Evolutionary conservation across 2,329 filamentous ascomycete species (phyloP).

Genomic region (Fusarium sp.): DNA sequence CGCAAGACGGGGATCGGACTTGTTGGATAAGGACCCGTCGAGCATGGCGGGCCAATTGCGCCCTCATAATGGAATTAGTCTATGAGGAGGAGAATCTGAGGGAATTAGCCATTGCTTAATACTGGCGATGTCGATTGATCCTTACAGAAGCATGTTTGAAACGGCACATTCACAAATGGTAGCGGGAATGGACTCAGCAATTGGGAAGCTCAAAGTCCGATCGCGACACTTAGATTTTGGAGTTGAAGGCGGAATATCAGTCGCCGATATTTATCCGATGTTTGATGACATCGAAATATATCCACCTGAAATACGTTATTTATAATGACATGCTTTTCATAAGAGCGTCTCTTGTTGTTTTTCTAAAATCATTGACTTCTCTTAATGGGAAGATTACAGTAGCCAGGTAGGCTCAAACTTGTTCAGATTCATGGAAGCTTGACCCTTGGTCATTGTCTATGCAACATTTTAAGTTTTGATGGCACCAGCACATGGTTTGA

Average conservation of each 20-base stretch:
- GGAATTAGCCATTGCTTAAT: constrained; percentile 8
- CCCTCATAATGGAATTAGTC: constrained; percentile 54
- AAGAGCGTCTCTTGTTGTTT: background rate
- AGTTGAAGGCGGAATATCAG: constrained; percentile 19
- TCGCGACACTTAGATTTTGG: constrained; percentile 39
- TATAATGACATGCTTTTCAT: background rate
- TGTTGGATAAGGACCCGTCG: constrained; percentile 52
- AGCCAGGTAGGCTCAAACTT: background rate
- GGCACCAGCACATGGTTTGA: background rate
- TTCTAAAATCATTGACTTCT: background rate
- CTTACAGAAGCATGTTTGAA: constrained; percentile 43
- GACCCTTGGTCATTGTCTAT: background rate
- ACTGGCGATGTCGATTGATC: background rate
- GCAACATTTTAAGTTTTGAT: background rate
- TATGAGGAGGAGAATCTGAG: constrained; percentile 39
- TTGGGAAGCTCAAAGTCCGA: constrained; percentile 35
- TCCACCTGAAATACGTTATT: background rate
- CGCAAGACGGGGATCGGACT: constrained; percentile 47
- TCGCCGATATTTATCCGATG: constrained; percentile 39
- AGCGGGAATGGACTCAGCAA: constrained; percentile 20
- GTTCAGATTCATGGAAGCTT: background rate
- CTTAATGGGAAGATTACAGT: background rate
- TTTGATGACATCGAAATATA: background rate
- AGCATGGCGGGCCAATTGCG: constrained; percentile 57
- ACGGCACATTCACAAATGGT: constrained; percentile 18